Evolutionary conservation across 1,139 yeast genomes (phyloP), one percentile per base, ranked within the genome.

Genomic region (Dujonia santamariae): DNA sequence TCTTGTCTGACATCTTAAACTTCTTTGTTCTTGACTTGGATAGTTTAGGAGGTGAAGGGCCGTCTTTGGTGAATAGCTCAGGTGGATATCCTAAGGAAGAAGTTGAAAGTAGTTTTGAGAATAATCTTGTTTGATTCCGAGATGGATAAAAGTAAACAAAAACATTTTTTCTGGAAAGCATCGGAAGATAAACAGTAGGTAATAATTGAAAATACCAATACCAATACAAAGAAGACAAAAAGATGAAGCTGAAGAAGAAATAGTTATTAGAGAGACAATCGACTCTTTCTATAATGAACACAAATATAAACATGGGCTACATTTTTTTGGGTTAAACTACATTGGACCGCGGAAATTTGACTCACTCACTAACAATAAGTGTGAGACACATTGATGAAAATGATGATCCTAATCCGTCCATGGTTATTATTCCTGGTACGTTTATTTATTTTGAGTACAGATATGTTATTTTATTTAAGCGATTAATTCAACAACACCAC

Each of bases 401-500:
- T n/a, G n/a, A n/a, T n/a, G n/a, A n/a, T n/a, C n/a, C n/a, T n/a
- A n/a, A n/a, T n/a, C n/a, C n/a, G n/a, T n/a, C n/a, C n/a, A n/a
- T n/a, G n/a, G n/a, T n/a, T n/a, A n/a, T n/a, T n/a, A n/a, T 21
- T 15, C 25, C 26, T 28, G 28, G 35, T 32, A 32, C 35, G 28
- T 20, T 32, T 19, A 19, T 8, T 29, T 34, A 24, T 35, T 38
- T 39, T 43, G 41, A 40, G 39, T 41, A 44, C 35, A 31, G 31
- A 36, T 14, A 32, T n/a, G n/a, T n/a, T n/a, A n/a, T n/a, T n/a
- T n/a, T 35, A 28, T 55, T 85, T 87, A 92, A 75, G 98, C 98
- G 72, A 92, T 75, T 71, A 92, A 86, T 80, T 92, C 98, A 72
- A 92, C 95, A 67, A 85, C 98, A 85, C 99, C 99, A 79, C 99